Conservation (phyloP, 2,329 filamentous ascomycete species). For the Trichoderma sp. region DNA sequence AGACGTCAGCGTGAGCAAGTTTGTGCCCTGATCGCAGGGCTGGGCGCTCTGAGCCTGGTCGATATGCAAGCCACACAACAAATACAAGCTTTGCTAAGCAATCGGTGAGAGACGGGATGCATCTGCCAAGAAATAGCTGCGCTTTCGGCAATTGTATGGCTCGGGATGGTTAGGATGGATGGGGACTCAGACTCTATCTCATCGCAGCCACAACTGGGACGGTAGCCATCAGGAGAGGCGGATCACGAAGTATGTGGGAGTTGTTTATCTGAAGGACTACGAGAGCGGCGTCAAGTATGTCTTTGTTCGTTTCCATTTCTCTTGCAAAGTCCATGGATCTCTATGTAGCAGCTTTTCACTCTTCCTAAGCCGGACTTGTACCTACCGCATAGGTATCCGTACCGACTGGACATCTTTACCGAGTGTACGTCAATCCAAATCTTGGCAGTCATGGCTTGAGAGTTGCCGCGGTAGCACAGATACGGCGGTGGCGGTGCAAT, state of each 20-base stretch:
- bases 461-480: background rate
- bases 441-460: no score
- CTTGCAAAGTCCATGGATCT: background rate
- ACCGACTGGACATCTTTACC: background rate
- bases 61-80: conserved; percentile 15
- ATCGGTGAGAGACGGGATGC: background rate
- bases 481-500: background rate
- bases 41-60: background rate
- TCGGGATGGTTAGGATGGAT: background rate
- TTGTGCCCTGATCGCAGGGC: background rate
- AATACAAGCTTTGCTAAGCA: background rate
- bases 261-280: background rate
- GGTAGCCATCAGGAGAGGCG: background rate
- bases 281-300: background rate
- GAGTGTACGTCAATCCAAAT: background rate
- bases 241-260: background rate
- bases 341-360: background rate
- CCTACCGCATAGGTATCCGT: background rate
- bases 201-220: background rate
- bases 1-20: background rate
- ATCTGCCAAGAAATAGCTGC: background rate
- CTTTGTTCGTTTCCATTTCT: background rate
- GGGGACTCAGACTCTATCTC: background rate
- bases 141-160: background rate
- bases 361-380: background rate